A percentile compares a stretch with the other conserved stretches of the same genome.
Evolutionary conservation across 164 flowering plant species (phyloP).

Genomic region (Amborella trichopoda): DNA sequence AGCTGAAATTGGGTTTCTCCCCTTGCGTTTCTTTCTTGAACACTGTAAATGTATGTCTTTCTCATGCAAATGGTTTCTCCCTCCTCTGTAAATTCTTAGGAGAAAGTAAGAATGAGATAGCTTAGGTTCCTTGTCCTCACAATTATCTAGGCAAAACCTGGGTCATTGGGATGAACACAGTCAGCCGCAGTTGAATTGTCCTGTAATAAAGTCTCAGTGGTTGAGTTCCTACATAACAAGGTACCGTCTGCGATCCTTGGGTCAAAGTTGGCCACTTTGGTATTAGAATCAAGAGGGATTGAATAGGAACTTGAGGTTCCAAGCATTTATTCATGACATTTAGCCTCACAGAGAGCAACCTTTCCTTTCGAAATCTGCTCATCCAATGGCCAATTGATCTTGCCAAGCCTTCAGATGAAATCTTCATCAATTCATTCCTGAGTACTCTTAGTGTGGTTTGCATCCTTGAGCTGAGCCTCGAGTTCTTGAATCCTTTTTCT

Average conservation of each 20-base stretch:
- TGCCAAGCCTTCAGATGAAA: slow-evolving; percentile 43
- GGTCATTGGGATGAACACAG: slow-evolving; percentile 17
- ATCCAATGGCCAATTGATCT: slow-evolving; percentile 16
- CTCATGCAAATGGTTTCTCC: too few species aligned
- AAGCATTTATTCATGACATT: slow-evolving; percentile 11
- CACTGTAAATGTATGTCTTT: too few species aligned
- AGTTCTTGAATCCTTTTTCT: slow-evolving; percentile 64
- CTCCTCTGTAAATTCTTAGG: too few species aligned
- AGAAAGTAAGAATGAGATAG: too few species aligned
- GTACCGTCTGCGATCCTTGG: too few species aligned
- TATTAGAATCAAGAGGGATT: too few species aligned
- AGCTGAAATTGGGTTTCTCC: too few species aligned
- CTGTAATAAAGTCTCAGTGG: slow-evolving; percentile 5
- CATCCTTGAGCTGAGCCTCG: slow-evolving; percentile 81
- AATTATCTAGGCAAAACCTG: slow-evolving; percentile 46
- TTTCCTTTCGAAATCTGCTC: slow-evolving; percentile 8
- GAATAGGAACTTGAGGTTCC: slow-evolving; percentile 9
- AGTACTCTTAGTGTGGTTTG: slow-evolving; percentile 67
- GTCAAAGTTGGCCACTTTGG: too few species aligned
- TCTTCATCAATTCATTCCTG: slow-evolving; percentile 44
- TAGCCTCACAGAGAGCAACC: slow-evolving; percentile 9
- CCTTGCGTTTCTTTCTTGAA: too few species aligned
- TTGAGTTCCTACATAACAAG: slow-evolving; percentile 3
- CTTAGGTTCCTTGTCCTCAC: slow-evolving; percentile 53
- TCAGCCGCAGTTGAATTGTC: slow-evolving; percentile 12